Evolutionary conservation across 2,329 filamentous ascomycete genomes (phyloP), one percentile per base, ranked within the genome.

Genomic region (Orbilia brochopaga): DNA sequence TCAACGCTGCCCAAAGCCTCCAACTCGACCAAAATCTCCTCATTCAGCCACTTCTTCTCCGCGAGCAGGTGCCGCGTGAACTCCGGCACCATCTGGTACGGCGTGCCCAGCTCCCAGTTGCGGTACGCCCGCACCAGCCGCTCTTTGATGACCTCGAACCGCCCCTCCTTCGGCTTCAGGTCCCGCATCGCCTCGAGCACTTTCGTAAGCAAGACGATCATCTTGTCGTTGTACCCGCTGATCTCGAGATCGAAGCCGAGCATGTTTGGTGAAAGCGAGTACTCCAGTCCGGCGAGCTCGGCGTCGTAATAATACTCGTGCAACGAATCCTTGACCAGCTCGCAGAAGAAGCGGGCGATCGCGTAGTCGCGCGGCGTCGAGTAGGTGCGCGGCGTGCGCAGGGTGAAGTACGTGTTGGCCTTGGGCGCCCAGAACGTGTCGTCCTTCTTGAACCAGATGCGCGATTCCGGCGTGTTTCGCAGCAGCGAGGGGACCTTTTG

Each of bases 401-500:
- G 84, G 75, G 88, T 91, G 74, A 96, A 86, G 74, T 92, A 86
- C 17, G 97, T 82, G 69, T 92, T 94, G 2, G 91, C 94, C 79
- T 96, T 96, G 7, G 94, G 94, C 8, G 97, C 94, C 92, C 93
- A 97, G 80, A 97, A 99, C 0, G 88, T 92, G 76, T 99, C 94
- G 77, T 99, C 94, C 81, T 97, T 97, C 83, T 99, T 99, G 83
- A 88, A 97, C 94, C 94, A 99, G 1, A 91, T 89, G 30, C 92
- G 87, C 0, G 90, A 87, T 35, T 87, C 82, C 4, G 88, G 84
- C 75, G 97, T 93, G 76, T 96, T 92, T 75, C 92, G 88, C 73
- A 99, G 88, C 23, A 99, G 83, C 72, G 88, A 89, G 0, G 94
- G 94, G 0, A 87, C 83, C 62, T 89, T 84, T 0, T 88, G 83